These are phyloP conservation scores for Hibiscus mutabilis DNA, from an alignment of 345 rosid species.

Conservation along the genomic window DNA sequence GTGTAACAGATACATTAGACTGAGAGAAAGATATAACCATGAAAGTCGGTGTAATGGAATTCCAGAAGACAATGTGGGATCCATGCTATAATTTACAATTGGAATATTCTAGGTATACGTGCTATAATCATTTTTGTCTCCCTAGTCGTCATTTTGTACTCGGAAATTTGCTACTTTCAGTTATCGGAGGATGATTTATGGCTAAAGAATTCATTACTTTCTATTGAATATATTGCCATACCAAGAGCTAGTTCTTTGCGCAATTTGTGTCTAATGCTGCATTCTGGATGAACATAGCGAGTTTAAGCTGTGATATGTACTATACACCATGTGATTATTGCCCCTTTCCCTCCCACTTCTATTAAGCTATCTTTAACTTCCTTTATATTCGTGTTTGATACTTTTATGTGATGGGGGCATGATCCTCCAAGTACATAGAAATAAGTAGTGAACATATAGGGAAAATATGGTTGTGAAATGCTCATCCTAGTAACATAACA, in stretches of 20 bases:
- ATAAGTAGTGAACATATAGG: neutral
- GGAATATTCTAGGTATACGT: constrained; percentile 52
- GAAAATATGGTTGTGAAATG: neutral
- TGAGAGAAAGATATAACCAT: too few species aligned
- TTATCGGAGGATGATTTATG: neutral
- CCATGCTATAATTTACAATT: too few species aligned
- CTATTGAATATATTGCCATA: neutral
- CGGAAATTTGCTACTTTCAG: neutral
- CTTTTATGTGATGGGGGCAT: neutral
- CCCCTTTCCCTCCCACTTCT: neutral
- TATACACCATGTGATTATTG: neutral
- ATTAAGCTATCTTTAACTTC: neutral
- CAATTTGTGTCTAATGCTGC: neutral
- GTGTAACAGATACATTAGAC: too few species aligned
- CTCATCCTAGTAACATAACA: neutral
- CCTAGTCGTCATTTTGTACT: neutral
- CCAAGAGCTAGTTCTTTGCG: neutral
- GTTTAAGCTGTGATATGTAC: neutral
- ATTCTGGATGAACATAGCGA: neutral
- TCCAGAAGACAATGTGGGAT: too few species aligned
- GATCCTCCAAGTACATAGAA: neutral
- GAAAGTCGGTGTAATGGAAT: too few species aligned
- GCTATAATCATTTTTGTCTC: neutral
- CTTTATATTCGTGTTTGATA: neutral
- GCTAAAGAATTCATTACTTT: neutral